A percentile compares a stretch with the other conserved stretches of the same genome.
Conservation (phyloP, 768 basidiomycete genomes). For the Boletus barrowsii region DNA sequence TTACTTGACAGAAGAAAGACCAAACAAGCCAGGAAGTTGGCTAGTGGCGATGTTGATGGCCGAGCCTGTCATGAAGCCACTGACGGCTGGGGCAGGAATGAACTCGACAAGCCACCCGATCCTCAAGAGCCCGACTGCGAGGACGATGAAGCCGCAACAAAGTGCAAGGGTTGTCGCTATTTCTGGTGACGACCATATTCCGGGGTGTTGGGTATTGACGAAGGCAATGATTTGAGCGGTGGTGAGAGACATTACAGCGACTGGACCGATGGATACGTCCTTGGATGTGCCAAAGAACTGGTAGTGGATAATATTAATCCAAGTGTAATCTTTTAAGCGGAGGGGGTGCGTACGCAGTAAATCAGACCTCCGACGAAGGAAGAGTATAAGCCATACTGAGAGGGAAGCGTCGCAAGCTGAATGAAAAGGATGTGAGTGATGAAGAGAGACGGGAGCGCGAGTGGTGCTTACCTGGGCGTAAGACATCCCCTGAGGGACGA, state of each 20-base stretch:
- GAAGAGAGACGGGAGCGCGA: neutral
- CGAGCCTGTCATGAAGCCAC: slow-evolving; percentile 97
- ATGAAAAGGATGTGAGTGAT: neutral
- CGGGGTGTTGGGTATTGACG: slow-evolving; percentile 53
- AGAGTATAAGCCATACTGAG: slow-evolving; percentile 92
- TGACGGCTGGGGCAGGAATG: slow-evolving; percentile 81
- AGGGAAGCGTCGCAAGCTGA: slow-evolving; percentile 78
- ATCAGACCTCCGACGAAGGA: slow-evolving; percentile 84
- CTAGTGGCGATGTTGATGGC: slow-evolving; percentile 87
- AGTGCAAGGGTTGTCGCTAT: slow-evolving; percentile 87
- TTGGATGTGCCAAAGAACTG: slow-evolving; percentile 96
- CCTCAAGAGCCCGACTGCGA: slow-evolving; percentile 84
- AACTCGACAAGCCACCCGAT: slow-evolving; percentile 96
- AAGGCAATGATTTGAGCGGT: slow-evolving; percentile 74
- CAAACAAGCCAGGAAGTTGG: slow-evolving; percentile 89
- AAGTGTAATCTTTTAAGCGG: neutral
- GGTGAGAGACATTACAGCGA: slow-evolving; percentile 96
- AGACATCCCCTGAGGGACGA: slow-evolving; percentile 93
- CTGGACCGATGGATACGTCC: slow-evolving; percentile 99
- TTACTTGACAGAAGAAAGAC: slow-evolving; percentile 80
- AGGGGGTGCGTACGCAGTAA: slow-evolving; percentile 62
- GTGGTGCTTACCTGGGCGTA: slow-evolving; percentile 60
- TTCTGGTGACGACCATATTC: slow-evolving; percentile 59
- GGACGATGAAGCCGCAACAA: slow-evolving; percentile 86
- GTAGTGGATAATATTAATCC: neutral